Base-by-base conservation (phyloP, 768 basidiomycete species). In the Rhizopogon roseolus region DNA sequence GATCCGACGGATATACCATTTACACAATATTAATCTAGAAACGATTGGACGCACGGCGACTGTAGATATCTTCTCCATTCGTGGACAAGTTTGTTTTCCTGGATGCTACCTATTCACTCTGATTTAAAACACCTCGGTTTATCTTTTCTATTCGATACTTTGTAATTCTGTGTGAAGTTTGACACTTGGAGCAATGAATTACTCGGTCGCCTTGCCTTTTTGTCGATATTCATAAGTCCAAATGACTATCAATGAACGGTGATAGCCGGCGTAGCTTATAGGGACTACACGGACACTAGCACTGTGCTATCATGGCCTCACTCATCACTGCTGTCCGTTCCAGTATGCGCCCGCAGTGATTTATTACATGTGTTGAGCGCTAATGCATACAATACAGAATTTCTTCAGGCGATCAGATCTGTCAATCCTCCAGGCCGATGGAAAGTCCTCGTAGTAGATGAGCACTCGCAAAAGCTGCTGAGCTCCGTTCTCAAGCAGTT, bases 371-470 rank as follows among this genome's bases (percentile, higher is more conserved):
- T 28, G 6, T 27, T 29, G 25, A 25, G 34, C 42, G 22, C 49
- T 25, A 52, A 41, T 62, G 17, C 3, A 46, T 10, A 5, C 39
- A 27, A 51, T 27, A 2, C 63, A 95, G 93, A 88, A 66, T 93
- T 95, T 67, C 78, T 95, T 57, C 89, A 93, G 46, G 85, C 89
- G 16, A 87, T 96, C 62, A 81, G 89, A 67, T 90, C 90, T 42
- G 91, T 93, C 44, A 84, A 88, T 64, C 91, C 95, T 2, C 84
- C 88, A 17, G 84, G 82, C 54, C 76, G 83, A 79, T 99, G 97
- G 97, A 99, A 99, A 81, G 89, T 97, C 61, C 82, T 98, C 41
- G 93, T 99, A 55, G 90, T 98, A 50, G 97, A 99, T 69, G 92
- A 94, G 59, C 82, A 91, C 71, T 87, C 94, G 25, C 87, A 94